A percentile compares a stretch with the other conserved stretches of the same genome.
Evolutionary conservation across 139 green algal species (phyloP).

Genomic region (Haematococcus sp.): DNA sequence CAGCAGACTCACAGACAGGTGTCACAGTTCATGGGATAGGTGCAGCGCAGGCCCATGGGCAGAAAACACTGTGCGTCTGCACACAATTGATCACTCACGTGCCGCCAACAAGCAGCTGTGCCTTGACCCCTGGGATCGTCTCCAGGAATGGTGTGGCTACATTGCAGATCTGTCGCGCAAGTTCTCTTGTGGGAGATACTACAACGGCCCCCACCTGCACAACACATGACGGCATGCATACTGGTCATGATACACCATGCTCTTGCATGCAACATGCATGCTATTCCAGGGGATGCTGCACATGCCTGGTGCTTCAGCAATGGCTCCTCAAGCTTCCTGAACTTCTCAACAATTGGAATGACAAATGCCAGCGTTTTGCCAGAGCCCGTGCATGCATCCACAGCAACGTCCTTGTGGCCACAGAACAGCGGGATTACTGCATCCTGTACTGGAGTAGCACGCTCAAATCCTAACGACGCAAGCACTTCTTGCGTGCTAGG

Average conservation of each 20-base stretch:
- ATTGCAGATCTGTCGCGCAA: slow-evolving; percentile 84
- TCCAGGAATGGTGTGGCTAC: slow-evolving; percentile 82
- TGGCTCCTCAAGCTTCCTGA: slow-evolving; percentile 63
- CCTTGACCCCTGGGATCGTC: slow-evolving; percentile 45
- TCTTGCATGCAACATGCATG: background rate
- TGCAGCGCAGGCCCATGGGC: too few species aligned
- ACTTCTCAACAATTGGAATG: slow-evolving; percentile 87
- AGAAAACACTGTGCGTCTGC: too few species aligned
- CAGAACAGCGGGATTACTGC: slow-evolving; percentile 89
- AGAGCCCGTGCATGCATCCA: slow-evolving; percentile 94
- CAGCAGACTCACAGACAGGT: background rate
- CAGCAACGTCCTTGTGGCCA: slow-evolving; percentile 93
- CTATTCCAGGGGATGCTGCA: background rate
- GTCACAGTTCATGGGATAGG: background rate
- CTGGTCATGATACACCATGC: too few species aligned
- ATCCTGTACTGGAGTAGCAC: slow-evolving; percentile 89
- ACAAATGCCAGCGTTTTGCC: slow-evolving; percentile 98
- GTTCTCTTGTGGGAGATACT: slow-evolving; percentile 91
- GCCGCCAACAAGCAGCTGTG: slow-evolving; percentile 75
- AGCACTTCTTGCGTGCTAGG: slow-evolving; percentile 58
- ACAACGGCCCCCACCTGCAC: slow-evolving; percentile 88
- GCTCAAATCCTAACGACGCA: slow-evolving; percentile 53
- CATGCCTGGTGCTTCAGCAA: slow-evolving; percentile 73
- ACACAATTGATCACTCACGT: slow-evolving; percentile 62
- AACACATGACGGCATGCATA: too few species aligned